Evolutionary conservation across 768 basidiomycete genomes (phyloP).

Genomic region (Kwoniella bestiolae): DNA sequence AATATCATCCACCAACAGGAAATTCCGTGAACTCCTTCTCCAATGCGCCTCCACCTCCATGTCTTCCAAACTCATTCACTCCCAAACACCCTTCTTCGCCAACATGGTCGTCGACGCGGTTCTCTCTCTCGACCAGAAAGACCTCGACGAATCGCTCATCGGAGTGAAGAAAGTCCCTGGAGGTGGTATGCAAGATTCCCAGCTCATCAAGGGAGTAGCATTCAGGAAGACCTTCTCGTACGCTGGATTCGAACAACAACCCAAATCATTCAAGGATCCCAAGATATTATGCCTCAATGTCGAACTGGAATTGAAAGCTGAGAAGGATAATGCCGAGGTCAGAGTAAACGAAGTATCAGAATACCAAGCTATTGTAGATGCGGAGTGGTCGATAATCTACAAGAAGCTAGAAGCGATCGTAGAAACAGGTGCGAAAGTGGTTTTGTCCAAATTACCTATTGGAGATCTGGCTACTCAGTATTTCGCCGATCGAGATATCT

Average conservation of each 20-base stretch:
- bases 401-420: conserved; percentile 94
- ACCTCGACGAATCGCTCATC: conserved; percentile 92
- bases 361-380: conserved; percentile 98
- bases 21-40: conserved; percentile 88
- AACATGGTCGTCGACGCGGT: conserved; percentile 99
- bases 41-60: conserved; percentile 99
- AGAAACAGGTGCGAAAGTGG: conserved; percentile 94
- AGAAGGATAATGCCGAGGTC: conserved; percentile 99
- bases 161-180: conserved; percentile 98
- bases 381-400: conserved; percentile 99
- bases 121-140: conserved; percentile 84
- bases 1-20: conserved; percentile 61
- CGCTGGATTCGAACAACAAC: conserved; percentile 98
- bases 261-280: conserved; percentile 85
- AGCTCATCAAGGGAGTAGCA: conserved; percentile 84
- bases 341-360: conserved; percentile 95
- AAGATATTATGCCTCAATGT: conserved; percentile 94
- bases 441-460: conserved; percentile 96
- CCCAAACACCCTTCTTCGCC: conserved; percentile 98
- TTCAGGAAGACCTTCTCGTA: conserved; percentile 99
- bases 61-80: conserved; percentile 99
- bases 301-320: conserved; percentile 96
- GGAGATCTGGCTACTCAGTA: conserved; percentile 98
- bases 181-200: conserved; percentile 95
- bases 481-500: conserved; percentile 98